Base-by-base conservation (phyloP, 2,329 filamentous ascomycete species). In the Exophiala spinifera region DNA sequence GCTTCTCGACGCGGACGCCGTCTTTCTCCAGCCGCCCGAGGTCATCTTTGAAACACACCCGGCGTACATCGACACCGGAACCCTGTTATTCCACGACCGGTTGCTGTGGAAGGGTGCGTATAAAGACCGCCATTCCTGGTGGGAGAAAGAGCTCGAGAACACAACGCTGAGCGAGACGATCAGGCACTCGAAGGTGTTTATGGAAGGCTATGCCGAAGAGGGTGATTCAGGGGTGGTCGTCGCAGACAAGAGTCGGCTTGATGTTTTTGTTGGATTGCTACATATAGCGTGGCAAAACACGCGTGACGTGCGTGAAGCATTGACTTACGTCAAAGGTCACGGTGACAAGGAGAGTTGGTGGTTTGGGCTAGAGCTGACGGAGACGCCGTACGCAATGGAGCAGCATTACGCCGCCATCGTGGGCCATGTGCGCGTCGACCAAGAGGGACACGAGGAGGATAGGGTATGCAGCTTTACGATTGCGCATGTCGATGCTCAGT, bases 271-370 rank as follows among this genome's bases (percentile, higher is more conserved):
- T 7, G 74, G 68, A 0, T 59, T 77, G 2, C 61, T 78, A 5
- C 74, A 76, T 45, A 63, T 67, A 0, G 70, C 66, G 14, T 77
- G 74, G 75, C 74, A 77, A 56, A 77, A 78, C 46, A 70, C 69
- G 1, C 60, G 66, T 5, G 61, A 55, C 0, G 74, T 76, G 1
- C 68, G 74, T 0, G 69, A 74, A 3, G 65, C 71, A 17, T 65
- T 69, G n/a, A 75, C 74, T 1, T 76, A 75, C 52, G 66, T 66
- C 28, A 64, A 75, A 33, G 74, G 66, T 0, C 71, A 76, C 19
- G 75, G 75, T 0, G 75, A 77, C 36, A 77, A 77, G 58, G 75
- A 77, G 56, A 73, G 67, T 1, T 77, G 70, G 67, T 77, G 75
- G 75, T 67, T 77, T 25, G 75, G 74, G 0, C 65, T 76, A 4